Evolutionary conservation across 106 monocot species (phyloP).

Genomic region (Narthecium ossifragum): DNA sequence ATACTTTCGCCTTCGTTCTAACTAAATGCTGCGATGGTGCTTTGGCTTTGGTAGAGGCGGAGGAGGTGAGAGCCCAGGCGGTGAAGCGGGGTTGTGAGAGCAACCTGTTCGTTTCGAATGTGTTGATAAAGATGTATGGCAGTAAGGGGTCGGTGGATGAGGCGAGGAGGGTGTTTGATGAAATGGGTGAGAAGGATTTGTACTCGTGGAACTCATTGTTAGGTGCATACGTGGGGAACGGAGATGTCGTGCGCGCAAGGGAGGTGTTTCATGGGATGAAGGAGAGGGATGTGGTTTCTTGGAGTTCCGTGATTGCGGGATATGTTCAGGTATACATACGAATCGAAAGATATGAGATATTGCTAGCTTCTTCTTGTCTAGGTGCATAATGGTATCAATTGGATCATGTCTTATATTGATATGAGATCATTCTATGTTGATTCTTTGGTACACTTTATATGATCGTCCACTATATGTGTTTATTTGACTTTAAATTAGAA

Average conservation of each 20-base stretch:
- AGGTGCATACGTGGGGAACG: slow-evolving; percentile 21
- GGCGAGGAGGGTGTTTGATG: slow-evolving; percentile 36
- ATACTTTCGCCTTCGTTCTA: slow-evolving; percentile 40
- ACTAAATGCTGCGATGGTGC: background rate
- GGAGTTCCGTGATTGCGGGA: slow-evolving; percentile 45
- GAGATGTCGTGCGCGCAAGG: slow-evolving; percentile 15
- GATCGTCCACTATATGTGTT: background rate
- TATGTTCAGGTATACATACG: slow-evolving; percentile 33
- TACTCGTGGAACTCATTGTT: slow-evolving; percentile 43
- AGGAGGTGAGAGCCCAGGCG: slow-evolving; percentile 27
- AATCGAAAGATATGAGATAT: background rate
- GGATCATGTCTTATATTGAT: background rate
- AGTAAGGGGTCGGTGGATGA: slow-evolving; percentile 14
- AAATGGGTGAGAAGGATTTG: slow-evolving; percentile 18
- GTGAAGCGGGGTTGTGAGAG: slow-evolving; percentile 22
- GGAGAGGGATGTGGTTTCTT: slow-evolving; percentile 38
- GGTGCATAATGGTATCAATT: background rate
- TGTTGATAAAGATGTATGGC: slow-evolving; percentile 32
- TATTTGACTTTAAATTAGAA: background rate
- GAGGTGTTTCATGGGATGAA: slow-evolving; percentile 43
- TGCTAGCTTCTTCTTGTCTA: background rate
- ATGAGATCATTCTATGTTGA: too few relatives aligned
- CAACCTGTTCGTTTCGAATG: slow-evolving; percentile 39
- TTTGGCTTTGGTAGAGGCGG: slow-evolving; percentile 19
- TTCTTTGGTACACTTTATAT: too few relatives aligned